Conservation (phyloP, 2,329 filamentous ascomycete species). For the Trichoderma gracile region DNA sequence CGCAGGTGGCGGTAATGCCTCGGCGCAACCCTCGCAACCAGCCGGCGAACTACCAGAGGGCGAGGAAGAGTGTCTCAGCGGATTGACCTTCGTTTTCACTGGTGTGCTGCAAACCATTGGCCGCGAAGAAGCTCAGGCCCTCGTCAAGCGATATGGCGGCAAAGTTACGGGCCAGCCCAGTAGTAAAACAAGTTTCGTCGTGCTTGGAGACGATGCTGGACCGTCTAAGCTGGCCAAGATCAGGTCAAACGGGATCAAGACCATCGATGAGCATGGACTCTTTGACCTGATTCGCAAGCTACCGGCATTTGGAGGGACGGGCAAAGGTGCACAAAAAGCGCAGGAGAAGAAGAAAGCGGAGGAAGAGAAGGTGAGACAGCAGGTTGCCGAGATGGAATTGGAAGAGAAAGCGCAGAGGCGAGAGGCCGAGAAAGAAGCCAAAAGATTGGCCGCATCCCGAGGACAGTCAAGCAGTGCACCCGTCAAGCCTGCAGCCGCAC, state of each 20-base stretch:
- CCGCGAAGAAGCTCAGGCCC: conserved; percentile 77
- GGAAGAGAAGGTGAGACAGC: conserved; percentile 75
- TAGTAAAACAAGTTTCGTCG: conserved; percentile 90
- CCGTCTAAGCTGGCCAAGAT: conserved; percentile 93
- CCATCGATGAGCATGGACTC: conserved; percentile 89
- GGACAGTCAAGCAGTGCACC: conserved; percentile 33
- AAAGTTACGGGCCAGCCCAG: conserved; percentile 86
- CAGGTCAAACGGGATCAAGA: conserved; percentile 74
- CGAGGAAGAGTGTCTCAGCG: conserved; percentile 84
- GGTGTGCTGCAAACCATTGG: conserved; percentile 78
- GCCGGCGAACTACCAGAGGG: conserved; percentile 75
- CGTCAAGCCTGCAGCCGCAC: conserved; percentile 48
- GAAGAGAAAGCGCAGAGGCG: conserved; percentile 67
- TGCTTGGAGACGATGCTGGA: conserved; percentile 86
- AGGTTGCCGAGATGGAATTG: conserved; percentile 81
- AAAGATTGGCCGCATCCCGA: conserved; percentile 41
- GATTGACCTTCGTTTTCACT: conserved; percentile 93
- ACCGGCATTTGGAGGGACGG: conserved; percentile 82
- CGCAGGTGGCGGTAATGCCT: conserved; percentile 60
- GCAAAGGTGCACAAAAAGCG: conserved; percentile 82
- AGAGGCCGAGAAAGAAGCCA: conserved; percentile 54
- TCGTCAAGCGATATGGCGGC: conserved; percentile 92
- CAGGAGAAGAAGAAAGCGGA: conserved; percentile 84
- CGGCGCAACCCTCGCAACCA: conserved; percentile 61
- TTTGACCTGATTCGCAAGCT: conserved; percentile 80